A percentile compares a stretch with the other conserved stretches of the same genome.
phyloP scores from a whole-genome alignment of 495 filamentous ascomycete genomes.

The Aspergillus heteromorphus region DNA sequence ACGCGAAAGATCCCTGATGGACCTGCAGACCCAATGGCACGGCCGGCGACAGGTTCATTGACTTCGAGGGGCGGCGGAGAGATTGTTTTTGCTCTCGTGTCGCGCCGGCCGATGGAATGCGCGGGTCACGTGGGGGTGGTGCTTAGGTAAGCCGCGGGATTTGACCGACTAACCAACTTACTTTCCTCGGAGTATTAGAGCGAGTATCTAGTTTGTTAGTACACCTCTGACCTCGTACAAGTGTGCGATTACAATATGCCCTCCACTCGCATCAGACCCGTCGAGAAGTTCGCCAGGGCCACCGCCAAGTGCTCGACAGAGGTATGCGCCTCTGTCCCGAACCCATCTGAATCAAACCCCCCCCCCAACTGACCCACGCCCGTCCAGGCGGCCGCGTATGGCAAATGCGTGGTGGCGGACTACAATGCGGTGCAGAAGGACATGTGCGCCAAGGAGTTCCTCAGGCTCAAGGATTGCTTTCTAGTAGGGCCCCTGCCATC shows the following conservation, averaged over 20 bases:
- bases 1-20: background rate
- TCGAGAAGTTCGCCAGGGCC: slow-evolving; percentile 82
- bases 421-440: slow-evolving; percentile 90
- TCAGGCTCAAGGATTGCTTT: slow-evolving; percentile 83
- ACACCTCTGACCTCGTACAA: too few species aligned
- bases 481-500: slow-evolving; percentile 49
- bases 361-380: slow-evolving; percentile 5
- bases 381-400: slow-evolving; percentile 72
- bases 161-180: too few species aligned
- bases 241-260: slow-evolving; percentile 17
- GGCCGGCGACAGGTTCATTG: background rate
- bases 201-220: too few species aligned
- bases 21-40: slow-evolving; percentile 1
- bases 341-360: background rate
- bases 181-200: too few species aligned
- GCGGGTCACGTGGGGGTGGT: slow-evolving; percentile 9
- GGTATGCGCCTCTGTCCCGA: slow-evolving; percentile 41
- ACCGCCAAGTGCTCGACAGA: slow-evolving; percentile 78
- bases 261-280: slow-evolving; percentile 51
- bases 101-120: slow-evolving; percentile 15
- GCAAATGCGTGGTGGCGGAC: slow-evolving; percentile 86
- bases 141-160: slow-evolving; percentile 10
- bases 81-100: slow-evolving; percentile 14
- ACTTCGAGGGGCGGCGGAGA: slow-evolving; percentile 4
- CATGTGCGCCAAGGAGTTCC: slow-evolving; percentile 81